Evolutionary conservation across 2,329 filamentous ascomycete species (phyloP), one percentile per base, ranked within the genome.

Genomic region (Cladophialophora chaetospira): DNA sequence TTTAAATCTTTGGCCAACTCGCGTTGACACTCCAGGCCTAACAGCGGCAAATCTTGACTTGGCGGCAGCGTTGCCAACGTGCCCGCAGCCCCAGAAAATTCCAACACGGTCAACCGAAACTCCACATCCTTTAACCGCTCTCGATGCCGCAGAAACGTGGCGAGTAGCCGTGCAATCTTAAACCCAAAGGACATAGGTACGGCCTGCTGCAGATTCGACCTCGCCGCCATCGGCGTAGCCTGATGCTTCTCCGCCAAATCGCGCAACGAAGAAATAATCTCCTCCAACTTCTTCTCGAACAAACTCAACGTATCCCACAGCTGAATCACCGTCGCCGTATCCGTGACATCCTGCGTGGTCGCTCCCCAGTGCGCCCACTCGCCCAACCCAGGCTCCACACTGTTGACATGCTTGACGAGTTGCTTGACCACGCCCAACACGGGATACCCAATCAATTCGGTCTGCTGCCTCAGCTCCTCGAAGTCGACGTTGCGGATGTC

Each of bases 291-390:
- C 26, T 57, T 48, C 54, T 61, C 60, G 31, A 65, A 55, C 9
- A 65, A 38, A 8, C 53, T 54, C 25, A 65, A 38, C 15, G 62
- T 64, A 38, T 65, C 62, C 52, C 63, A 63, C n/a, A 65, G 46
- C 47, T 65, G 63, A 8, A 65, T 57, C 35, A 64, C 55, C 10
- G 56, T 64, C 19, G 63, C 60, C n/a, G 62, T 65, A 43, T 65
- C 63, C 9, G 62, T 64, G 6, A 65, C 60, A 38, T 65, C 63
- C 53, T 65, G 63, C n/a, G 63, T 65, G 2, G 63, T 65, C 1
- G 63, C 63, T 17, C 63, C 61, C 63, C 63, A 65, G 42, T 65
- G 63, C 11, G 62, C 57, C 54, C 55, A 65, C 38, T 65, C 62
- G 26, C 61, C 63, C 52, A 60, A 42, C 2, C 57, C 62, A 13